Base-by-base conservation (phyloP, 805 yeast genomes). In the Myxozyma melibiosi region DNA sequence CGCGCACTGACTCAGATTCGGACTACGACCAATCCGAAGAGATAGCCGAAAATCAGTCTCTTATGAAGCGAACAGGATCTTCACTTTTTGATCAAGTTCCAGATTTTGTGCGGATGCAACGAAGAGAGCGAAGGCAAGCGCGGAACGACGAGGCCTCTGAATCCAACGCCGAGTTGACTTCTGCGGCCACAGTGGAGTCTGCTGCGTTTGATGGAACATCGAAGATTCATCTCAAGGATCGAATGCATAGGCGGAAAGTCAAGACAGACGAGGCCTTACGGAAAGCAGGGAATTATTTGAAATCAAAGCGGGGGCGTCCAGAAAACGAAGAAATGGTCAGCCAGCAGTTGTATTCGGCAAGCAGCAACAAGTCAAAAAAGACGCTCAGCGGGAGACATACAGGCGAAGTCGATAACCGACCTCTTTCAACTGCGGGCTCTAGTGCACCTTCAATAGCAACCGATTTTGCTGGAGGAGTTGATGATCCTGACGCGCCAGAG, bases 181-280 rank as follows among this genome's bases (percentile, higher is more conserved):
- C 45, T 18, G 20, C 25, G 8, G 4, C 16, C 11, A 16, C 38
- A 5, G 20, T 30, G 3, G 52, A 30, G 7, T 11, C 35, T 9
- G 31, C 45, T 18, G 24, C 20, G 18, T 6, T n/a, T 8, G 45
- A 39, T 22, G 33, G 18, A 40, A 27, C 46, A 6, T 20, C 46
- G 14, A 46, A 55, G 22, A 31, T 48, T 8, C 67, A 66, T 33
- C 27, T 65, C 18, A 52, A 55, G 24, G 55, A 53, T 24, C 61
- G 66, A 33, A 58, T 66, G 63, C 59, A 57, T 37, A 43, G 62
- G 31, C 56, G 55, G 5, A 62, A 55, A 45, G 39, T 28, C 31
- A 54, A 58, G 41, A 58, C 67, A 2, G 68, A 66, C 34, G 65
- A 39, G 20, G 69, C 64, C 7, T 40, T 60, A n/a, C 53, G 65